phyloP scores from a whole-genome alignment of 768 basidiomycete genomes.

The Psilocybe cubensis region DNA sequence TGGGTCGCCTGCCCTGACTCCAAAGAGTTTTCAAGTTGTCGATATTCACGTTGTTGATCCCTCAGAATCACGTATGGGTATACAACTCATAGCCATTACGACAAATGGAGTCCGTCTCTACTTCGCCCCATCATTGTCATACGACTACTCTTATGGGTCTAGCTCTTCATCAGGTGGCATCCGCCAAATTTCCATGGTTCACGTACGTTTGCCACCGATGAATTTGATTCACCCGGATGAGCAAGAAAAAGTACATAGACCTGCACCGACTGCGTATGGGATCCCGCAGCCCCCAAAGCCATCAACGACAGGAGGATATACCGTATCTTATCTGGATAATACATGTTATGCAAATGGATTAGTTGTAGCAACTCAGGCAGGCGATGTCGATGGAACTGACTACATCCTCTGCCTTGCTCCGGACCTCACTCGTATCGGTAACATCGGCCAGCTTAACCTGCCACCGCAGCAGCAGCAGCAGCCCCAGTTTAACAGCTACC shows the following conservation, averaged over 20 bases:
- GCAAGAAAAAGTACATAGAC: constrained; percentile 53
- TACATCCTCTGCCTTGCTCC: constrained; percentile 77
- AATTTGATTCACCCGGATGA: constrained; percentile 82
- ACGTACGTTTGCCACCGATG: constrained; percentile 79
- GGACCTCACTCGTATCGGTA: constrained; percentile 73
- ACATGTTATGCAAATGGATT: constrained; percentile 71
- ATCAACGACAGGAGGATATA: constrained; percentile 57
- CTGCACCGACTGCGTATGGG: constrained; percentile 51
- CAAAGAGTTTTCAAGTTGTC: constrained; percentile 71
- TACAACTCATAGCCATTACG: constrained; percentile 84
- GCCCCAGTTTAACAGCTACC: constrained; percentile 38
- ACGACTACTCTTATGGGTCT: constrained; percentile 53
- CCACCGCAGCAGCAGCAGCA: constrained; percentile 47
- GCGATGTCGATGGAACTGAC: constrained; percentile 75
- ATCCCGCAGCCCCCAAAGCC: constrained; percentile 47
- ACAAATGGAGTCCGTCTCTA: constrained; percentile 84
- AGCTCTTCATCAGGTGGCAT: constrained; percentile 30
- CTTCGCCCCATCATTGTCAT: constrained; percentile 63
- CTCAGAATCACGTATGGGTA: constrained; percentile 65
- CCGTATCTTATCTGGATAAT: constrained; percentile 60
- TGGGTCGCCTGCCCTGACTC: constrained; percentile 71
- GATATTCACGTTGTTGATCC: constrained; percentile 70
- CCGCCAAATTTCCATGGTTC: constrained; percentile 65
- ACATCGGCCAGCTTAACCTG: constrained; percentile 65
- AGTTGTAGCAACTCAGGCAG: constrained; percentile 70